A percentile compares a stretch with the other conserved stretches of the same genome.
phyloP scores from a whole-genome alignment of 2,329 filamentous ascomycete genomes.

The Arthrocladium fulminans region DNA sequence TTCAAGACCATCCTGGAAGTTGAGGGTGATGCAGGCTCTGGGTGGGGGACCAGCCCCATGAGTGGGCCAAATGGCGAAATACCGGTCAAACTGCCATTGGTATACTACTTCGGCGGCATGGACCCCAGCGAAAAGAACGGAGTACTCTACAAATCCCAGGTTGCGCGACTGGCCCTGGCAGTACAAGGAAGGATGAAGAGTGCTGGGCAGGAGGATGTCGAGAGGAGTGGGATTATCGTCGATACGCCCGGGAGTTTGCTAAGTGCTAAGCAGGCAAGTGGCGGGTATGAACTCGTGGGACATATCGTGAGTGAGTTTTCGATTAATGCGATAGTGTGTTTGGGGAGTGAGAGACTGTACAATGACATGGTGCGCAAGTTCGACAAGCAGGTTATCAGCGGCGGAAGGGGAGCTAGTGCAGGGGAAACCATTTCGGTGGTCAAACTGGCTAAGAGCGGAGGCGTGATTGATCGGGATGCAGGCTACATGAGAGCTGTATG shows the following conservation, averaged over 20 bases:
- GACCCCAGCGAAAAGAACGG: conserved; percentile 60
- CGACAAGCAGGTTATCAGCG: conserved; percentile 36
- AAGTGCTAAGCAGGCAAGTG: conserved; percentile 43
- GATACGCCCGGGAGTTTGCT: conserved; percentile 68
- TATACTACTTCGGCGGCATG: conserved; percentile 67
- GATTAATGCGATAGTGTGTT: conserved; percentile 71
- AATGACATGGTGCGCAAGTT: conserved; percentile 67
- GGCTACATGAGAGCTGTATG: conserved; percentile 63
- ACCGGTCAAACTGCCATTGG: conserved; percentile 83
- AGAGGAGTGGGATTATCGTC: conserved; percentile 69
- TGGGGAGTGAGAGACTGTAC: conserved; percentile 70
- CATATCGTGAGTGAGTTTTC: conserved; percentile 66
- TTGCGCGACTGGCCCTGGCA: conserved; percentile 68
- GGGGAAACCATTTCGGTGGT: conserved; percentile 63
- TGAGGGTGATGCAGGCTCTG: conserved; percentile 48
- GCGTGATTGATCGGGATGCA: conserved; percentile 68
- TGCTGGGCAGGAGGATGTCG: conserved; percentile 63
- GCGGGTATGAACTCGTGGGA: conserved; percentile 64
- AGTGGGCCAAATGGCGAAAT: conserved; percentile 72
- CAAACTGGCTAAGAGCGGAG: conserved; percentile 73
- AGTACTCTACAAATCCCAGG: conserved; percentile 62
- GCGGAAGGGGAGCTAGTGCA: background rate
- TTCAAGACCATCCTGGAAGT: conserved; percentile 83
- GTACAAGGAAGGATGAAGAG: conserved; percentile 58
- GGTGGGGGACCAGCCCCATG: conserved; percentile 83